Conservation (phyloP, 2,329 filamentous ascomycete genomes). For the Alternaria hordeiaustralica region DNA sequence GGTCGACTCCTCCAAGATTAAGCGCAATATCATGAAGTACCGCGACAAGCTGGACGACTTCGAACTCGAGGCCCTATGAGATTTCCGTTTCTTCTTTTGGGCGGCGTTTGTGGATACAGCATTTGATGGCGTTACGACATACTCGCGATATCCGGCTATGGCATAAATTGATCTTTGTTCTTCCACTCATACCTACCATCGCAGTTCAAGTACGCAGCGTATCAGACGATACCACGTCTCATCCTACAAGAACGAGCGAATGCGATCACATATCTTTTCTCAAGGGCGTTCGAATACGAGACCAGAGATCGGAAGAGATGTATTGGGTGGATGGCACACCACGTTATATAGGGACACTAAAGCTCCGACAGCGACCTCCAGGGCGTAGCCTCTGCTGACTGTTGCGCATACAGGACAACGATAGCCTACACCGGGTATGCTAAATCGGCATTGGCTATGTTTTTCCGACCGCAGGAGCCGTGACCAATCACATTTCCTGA, state of each 20-base stretch:
- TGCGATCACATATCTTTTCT: not conserved
- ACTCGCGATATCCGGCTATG: conserved; percentile 16
- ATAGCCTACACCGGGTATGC: not conserved
- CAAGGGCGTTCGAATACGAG: not conserved
- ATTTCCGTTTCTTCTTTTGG: not conserved
- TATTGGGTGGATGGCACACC: not conserved
- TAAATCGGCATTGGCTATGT: conserved; percentile 15
- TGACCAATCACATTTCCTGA: conserved; percentile 15
- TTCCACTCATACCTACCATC: not conserved
- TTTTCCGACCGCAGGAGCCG: conserved; percentile 25
- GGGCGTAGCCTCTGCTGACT: not conserved
- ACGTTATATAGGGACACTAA: not conserved
- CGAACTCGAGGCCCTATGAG: conserved; percentile 64
- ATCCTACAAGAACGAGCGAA: not conserved
- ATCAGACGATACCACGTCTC: no score
- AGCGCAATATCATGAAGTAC: conserved; percentile 94
- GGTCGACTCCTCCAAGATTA: conserved; percentile 96
- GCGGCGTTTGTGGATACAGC: conserved; percentile 30
- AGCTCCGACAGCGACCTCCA: not conserved
- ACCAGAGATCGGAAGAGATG: not conserved
- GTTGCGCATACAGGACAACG: conserved; percentile 5
- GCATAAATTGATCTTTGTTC: not conserved
- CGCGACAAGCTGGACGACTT: conserved; percentile 96
- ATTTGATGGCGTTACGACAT: conserved; percentile 25
- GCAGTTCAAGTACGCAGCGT: not conserved